phyloP scores from a whole-genome alignment of 441 rosid genomes.

The Euphorbia corollata region DNA sequence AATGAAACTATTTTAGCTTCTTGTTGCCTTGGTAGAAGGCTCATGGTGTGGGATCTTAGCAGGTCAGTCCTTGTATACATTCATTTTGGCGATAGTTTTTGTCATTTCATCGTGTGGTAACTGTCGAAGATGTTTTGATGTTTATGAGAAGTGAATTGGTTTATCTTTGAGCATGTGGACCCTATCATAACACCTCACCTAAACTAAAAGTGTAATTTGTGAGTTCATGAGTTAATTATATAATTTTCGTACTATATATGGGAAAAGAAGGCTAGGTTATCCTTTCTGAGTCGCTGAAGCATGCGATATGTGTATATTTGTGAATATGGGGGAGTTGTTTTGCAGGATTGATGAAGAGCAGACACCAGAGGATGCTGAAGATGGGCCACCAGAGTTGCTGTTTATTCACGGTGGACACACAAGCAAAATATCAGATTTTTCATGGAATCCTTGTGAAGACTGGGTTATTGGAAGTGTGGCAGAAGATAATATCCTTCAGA shows the following conservation, averaged over 20 bases:
- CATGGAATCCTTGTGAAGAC: constrained; percentile 97
- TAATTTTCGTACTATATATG: not conserved
- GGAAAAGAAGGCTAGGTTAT: not conserved
- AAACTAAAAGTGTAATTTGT: not conserved
- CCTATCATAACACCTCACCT: not conserved
- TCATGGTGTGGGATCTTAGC: constrained; percentile 98
- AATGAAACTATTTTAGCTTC: constrained; percentile 91
- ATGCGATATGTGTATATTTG: not conserved
- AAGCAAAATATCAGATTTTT: constrained; percentile 91
- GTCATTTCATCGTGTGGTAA: not conserved
- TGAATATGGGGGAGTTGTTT: constrained; percentile 8
- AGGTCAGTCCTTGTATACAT: constrained; percentile 39
- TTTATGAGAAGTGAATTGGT: not conserved
- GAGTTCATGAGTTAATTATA: not conserved
- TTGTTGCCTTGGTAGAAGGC: constrained; percentile 92
- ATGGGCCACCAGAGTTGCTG: constrained; percentile 94
- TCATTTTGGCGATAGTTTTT: not conserved
- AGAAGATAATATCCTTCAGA: constrained; percentile 93
- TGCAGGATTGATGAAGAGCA: constrained; percentile 91
- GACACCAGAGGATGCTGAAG: constrained; percentile 87
- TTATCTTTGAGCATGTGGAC: not conserved
- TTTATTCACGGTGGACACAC: constrained; percentile 98
- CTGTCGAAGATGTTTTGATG: not conserved
- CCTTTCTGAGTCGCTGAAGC: not conserved
- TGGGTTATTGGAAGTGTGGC: constrained; percentile 97